A percentile compares a stretch with the other conserved stretches of the same genome.
Conservation (phyloP, 1,284 basidiomycete species). For the Melampsora americana region DNA sequence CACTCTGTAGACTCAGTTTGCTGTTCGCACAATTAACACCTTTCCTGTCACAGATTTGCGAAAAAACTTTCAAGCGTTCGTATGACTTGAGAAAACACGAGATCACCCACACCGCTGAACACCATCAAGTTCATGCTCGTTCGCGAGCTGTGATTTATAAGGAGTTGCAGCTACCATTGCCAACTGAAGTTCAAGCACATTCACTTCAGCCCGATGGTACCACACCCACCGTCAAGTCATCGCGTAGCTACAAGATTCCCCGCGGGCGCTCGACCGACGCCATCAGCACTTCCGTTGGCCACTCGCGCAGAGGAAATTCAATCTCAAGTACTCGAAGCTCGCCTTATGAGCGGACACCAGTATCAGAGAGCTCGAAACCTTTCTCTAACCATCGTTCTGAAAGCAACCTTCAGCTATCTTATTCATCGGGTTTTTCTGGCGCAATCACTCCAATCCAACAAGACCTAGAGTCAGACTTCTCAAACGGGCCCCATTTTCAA, state of each 20-base stretch:
- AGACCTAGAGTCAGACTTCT: background rate
- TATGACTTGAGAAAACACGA: conserved; percentile 43
- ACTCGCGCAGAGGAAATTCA: background rate
- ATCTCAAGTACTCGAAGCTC: background rate
- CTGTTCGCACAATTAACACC: background rate
- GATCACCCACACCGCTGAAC: conserved; percentile 38
- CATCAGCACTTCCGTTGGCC: background rate
- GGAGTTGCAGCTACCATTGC: conserved; percentile 26
- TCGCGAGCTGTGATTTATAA: conserved; percentile 37
- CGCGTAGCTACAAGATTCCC: background rate
- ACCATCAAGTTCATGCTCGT: conserved; percentile 38
- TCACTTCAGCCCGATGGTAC: background rate
- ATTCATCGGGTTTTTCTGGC: background rate
- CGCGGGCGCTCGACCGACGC: background rate
- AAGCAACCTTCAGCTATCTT: background rate
- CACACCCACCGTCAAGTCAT: background rate
- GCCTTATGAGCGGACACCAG: background rate
- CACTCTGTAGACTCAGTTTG: background rate
- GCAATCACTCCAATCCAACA: background rate
- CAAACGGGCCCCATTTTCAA: background rate
- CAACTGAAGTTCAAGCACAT: background rate
- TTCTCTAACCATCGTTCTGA: background rate
- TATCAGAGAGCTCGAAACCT: background rate
- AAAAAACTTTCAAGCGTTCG: conserved; percentile 42
- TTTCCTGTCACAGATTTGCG: conserved; percentile 24